Evolutionary conservation across 192 early-diverging fungal species (phyloP).

Genomic region (Gigaspora rosea): DNA sequence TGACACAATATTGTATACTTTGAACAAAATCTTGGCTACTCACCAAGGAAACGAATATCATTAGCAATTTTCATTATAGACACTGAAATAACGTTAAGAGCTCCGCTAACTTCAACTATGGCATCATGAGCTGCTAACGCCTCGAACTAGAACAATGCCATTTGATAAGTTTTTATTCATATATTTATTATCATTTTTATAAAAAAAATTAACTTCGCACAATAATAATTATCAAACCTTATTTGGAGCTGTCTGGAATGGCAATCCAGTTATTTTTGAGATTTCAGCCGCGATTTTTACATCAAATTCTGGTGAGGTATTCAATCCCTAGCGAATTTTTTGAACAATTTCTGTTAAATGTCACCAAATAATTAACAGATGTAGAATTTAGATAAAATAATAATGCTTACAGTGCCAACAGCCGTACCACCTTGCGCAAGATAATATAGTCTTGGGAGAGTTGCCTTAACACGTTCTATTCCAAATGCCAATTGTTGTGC

Average conservation of each 20-base stretch:
- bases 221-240: slow-evolving; percentile 56
- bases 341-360: neutral
- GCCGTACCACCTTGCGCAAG: slow-evolving; percentile 97
- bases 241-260: slow-evolving; percentile 96
- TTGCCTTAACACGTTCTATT: slow-evolving; percentile 82
- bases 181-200: neutral
- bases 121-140: slow-evolving; percentile 98
- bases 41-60: slow-evolving; percentile 92
- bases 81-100: slow-evolving; percentile 92
- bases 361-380: neutral
- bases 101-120: slow-evolving; percentile 93
- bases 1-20: neutral
- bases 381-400: neutral
- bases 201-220: slow-evolving; percentile 9
- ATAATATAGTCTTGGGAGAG: slow-evolving; percentile 85
- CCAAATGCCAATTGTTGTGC: slow-evolving; percentile 87
- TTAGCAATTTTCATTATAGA: slow-evolving; percentile 99
- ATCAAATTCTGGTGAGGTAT: slow-evolving; percentile 93
- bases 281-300: slow-evolving; percentile 88
- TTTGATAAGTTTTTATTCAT: no score
- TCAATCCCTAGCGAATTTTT: slow-evolving; percentile 71
- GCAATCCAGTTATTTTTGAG: slow-evolving; percentile 81
- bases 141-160: slow-evolving; percentile 69
- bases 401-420: slow-evolving; percentile 77
- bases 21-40: neutral